A percentile compares a stretch with the other conserved stretches of the same genome.
phyloP scores from a whole-genome alignment of 495 filamentous ascomycete genomes.

The Aspergillus sclerotiicarbonarius region DNA sequence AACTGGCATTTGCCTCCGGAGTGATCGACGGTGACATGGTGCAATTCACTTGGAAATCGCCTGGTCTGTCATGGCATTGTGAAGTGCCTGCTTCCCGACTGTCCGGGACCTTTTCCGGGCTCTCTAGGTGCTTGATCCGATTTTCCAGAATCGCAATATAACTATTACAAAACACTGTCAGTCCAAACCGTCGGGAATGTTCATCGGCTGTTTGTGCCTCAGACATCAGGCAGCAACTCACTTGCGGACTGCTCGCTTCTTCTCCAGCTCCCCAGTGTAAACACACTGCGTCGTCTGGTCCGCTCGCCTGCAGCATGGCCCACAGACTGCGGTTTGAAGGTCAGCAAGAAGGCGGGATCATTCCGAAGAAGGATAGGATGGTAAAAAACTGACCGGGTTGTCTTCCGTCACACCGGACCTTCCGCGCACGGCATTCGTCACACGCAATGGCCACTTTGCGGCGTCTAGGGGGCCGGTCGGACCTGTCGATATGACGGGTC shows the following conservation, averaged over 20 bases:
- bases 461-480: slow-evolving; percentile 20
- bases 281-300: slow-evolving; percentile 24
- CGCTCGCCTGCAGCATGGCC: slow-evolving; percentile 30
- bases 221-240: slow-evolving; percentile 6
- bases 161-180: slow-evolving; percentile 9
- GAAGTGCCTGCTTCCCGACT: background rate
- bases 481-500: background rate
- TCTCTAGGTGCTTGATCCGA: slow-evolving; percentile 32
- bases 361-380: background rate
- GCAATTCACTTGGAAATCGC: slow-evolving; percentile 12
- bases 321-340: slow-evolving; percentile 28
- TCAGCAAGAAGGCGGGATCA: slow-evolving; percentile 2
- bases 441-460: slow-evolving; percentile 39
- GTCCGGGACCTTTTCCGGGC: slow-evolving; percentile 10
- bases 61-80: slow-evolving; percentile 6
- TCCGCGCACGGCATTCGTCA: slow-evolving; percentile 37
- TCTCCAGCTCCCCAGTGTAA: slow-evolving; percentile 36
- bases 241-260: slow-evolving; percentile 29
- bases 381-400: slow-evolving; percentile 31
- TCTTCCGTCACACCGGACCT: slow-evolving; percentile 39
- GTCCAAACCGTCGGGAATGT: background rate
- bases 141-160: slow-evolving; percentile 30
- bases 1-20: background rate
- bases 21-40: background rate
- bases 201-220: background rate